These are phyloP conservation scores for Populus alba DNA, from an alignment of 345 rosid genomes.

Conservation along the genomic window DNA sequence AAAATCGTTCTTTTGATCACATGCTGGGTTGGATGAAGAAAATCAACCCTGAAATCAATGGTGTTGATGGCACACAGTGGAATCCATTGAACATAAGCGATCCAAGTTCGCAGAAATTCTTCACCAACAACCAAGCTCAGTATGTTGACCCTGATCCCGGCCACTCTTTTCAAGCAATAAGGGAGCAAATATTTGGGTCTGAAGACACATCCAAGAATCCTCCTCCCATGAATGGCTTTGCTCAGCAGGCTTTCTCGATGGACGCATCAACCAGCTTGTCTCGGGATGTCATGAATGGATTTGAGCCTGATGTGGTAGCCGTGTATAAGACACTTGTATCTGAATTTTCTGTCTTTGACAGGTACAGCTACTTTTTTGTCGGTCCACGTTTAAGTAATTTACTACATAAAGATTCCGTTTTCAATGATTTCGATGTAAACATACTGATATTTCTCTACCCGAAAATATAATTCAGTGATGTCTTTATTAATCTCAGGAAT, in stretches of 20 bases:
- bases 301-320: conserved; percentile 59
- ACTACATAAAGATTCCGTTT: not conserved
- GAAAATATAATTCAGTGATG: not conserved
- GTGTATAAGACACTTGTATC: conserved; percentile 81
- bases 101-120: conserved; percentile 41
- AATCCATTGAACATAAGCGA: conserved; percentile 51
- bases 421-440: not conserved
- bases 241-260: conserved; percentile 70
- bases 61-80: conserved; percentile 66
- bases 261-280: conserved; percentile 57
- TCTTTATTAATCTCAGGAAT: not conserved
- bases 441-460: not conserved
- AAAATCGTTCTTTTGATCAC: conserved; percentile 92
- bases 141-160: conserved; percentile 95
- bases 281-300: conserved; percentile 72
- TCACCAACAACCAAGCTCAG: conserved; percentile 52
- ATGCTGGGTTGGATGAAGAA: conserved; percentile 99
- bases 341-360: conserved; percentile 79
- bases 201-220: conserved; percentile 54
- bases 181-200: conserved; percentile 86
- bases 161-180: conserved; percentile 87
- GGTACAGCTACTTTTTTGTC: conserved; percentile 29
- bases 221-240: conserved; percentile 87
- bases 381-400: not conserved
- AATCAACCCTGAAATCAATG: conserved; percentile 78